Conservation (phyloP, 495 filamentous ascomycete genomes). For the Penicillium crystallinum region DNA sequence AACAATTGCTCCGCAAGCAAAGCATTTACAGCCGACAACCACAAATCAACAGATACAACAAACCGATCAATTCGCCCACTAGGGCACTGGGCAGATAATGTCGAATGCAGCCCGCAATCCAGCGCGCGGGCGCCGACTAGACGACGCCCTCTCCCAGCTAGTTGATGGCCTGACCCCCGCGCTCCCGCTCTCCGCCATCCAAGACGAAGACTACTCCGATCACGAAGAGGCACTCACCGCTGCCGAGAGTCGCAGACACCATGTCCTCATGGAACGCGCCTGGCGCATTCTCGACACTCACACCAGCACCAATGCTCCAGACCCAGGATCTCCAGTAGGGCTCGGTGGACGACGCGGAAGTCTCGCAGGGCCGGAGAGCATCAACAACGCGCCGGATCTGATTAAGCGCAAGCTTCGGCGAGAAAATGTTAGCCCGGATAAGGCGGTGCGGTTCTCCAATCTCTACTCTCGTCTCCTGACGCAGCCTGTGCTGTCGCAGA, state of each 20-base stretch:
- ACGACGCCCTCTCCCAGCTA: slow-evolving; percentile 52
- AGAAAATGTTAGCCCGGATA: slow-evolving; percentile 69
- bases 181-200: slow-evolving; percentile 29
- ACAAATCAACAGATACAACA: neutral
- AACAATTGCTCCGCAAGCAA: neutral
- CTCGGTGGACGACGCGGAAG: slow-evolving; percentile 30
- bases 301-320: slow-evolving; percentile 15
- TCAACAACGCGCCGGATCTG: slow-evolving; percentile 86
- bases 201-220: slow-evolving; percentile 34
- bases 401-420: slow-evolving; percentile 82
- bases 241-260: slow-evolving; percentile 43
- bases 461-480: slow-evolving; percentile 82
- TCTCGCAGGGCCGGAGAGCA: slow-evolving; percentile 44
- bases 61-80: slow-evolving; percentile 1
- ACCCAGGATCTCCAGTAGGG: slow-evolving; percentile 28
- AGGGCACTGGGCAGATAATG: slow-evolving; percentile 25
- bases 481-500: slow-evolving; percentile 85
- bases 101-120: slow-evolving; percentile 27
- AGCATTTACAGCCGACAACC: neutral
- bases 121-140: slow-evolving; percentile 44
- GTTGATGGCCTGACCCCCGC: slow-evolving; percentile 46
- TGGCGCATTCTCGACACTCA: slow-evolving; percentile 39
- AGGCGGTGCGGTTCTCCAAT: slow-evolving; percentile 82
- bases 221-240: slow-evolving; percentile 39
- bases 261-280: slow-evolving; percentile 38